Evolutionary conservation across 2,329 filamentous ascomycete species (phyloP).

Genomic region (Exserohilum turcica): DNA sequence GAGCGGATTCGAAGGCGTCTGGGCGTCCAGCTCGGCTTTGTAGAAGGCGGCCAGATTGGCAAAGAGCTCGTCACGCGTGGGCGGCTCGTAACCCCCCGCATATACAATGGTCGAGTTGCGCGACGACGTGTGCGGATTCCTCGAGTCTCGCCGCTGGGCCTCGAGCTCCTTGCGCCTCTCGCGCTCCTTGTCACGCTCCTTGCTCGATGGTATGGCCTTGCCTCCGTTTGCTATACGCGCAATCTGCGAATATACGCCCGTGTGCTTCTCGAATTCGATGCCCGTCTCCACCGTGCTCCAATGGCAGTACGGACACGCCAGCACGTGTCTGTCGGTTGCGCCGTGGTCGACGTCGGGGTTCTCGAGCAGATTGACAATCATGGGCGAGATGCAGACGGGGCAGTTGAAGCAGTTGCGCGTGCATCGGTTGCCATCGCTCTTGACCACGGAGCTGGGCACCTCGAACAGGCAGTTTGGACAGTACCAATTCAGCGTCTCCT

Average conservation of each 20-base stretch:
- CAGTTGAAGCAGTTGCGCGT: conserved; percentile 96
- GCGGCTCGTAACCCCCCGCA: conserved; percentile 20
- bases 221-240: conserved; percentile 66
- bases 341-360: conserved; percentile 30
- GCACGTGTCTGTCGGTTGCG: conserved; percentile 68
- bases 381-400: conserved; percentile 81
- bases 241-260: conserved; percentile 82
- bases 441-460: conserved; percentile 88
- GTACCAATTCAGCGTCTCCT: conserved; percentile 94
- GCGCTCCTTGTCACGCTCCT: conserved; percentile 48
- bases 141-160: conserved; percentile 23
- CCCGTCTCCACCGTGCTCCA: conserved; percentile 92
- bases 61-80: conserved; percentile 73
- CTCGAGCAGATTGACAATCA: conserved; percentile 76
- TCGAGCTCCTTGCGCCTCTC: conserved; percentile 44
- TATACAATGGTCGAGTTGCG: conserved; percentile 20
- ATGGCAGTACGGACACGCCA: conserved; percentile 88
- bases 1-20: conserved; percentile 57
- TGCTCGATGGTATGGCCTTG: conserved; percentile 47
- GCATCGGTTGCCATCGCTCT: conserved; percentile 92
- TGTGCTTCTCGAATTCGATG: conserved; percentile 86
- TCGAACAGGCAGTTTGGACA: conserved; percentile 96
- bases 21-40: conserved; percentile 70
- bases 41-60: conserved; percentile 79
- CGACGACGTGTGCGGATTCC: conserved; percentile 24